Evolutionary conservation across 2,329 filamentous ascomycete genomes (phyloP).

Genomic region (Colletotrichum musae): DNA sequence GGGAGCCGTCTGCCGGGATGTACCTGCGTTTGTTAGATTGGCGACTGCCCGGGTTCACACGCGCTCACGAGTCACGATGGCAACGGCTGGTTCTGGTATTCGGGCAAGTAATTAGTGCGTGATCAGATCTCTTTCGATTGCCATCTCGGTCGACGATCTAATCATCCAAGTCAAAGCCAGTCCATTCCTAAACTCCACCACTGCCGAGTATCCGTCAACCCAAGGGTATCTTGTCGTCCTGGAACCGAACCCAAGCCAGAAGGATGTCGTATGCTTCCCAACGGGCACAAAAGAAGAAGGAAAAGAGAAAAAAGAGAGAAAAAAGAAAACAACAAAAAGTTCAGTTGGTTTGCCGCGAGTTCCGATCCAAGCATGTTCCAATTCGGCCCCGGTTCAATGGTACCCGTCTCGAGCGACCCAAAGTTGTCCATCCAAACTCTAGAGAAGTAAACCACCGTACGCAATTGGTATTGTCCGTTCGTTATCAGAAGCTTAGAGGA

Average conservation of each 20-base stretch:
- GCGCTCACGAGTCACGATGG: slow-evolving; percentile 8
- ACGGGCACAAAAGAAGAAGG: not conserved
- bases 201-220: not conserved
- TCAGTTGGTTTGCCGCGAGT: not conserved
- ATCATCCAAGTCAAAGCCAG: not conserved
- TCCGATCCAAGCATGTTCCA: not conserved
- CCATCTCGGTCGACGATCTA: slow-evolving; percentile 2
- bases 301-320: not conserved
- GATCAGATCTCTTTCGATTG: slow-evolving; percentile 11
- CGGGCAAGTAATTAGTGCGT: not conserved
- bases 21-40: slow-evolving; percentile 2
- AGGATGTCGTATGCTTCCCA: not conserved
- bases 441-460: too few relatives aligned
- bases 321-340: not conserved
- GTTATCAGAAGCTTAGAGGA: not conserved
- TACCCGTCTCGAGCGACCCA: not conserved
- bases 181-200: slow-evolving; percentile 8
- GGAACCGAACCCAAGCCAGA: slow-evolving; percentile 3
- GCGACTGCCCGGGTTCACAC: not conserved
- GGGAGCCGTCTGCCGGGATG: slow-evolving; percentile 10
- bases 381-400: not conserved
- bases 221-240: slow-evolving; percentile 8
- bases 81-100: not conserved
- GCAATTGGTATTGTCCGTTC: not conserved
- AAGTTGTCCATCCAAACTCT: not conserved